phyloP scores from a whole-genome alignment of 495 filamentous ascomycete genomes.

The Emericellopsis terricola region DNA sequence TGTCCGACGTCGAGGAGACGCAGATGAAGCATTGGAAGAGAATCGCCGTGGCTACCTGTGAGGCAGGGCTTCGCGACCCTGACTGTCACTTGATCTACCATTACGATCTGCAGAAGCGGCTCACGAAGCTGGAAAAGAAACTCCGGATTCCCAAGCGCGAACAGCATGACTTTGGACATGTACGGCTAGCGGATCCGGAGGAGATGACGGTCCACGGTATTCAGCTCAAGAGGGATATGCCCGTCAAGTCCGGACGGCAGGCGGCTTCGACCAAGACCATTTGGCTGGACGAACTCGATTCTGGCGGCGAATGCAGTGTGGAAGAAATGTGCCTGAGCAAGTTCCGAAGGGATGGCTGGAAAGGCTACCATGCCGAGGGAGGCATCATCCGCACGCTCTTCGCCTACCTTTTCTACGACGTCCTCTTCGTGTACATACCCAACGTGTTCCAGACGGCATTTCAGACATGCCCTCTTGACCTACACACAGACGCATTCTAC shows the following conservation, averaged over 20 bases:
- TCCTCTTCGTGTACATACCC: slow-evolving; percentile 83
- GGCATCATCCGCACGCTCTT: slow-evolving; percentile 84
- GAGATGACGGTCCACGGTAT: slow-evolving; percentile 62
- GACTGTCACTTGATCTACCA: slow-evolving; percentile 84
- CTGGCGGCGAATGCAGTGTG: slow-evolving; percentile 52
- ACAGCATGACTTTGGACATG: slow-evolving; percentile 87
- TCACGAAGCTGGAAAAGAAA: slow-evolving; percentile 71
- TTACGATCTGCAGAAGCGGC: slow-evolving; percentile 84
- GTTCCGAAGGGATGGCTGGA: slow-evolving; percentile 75
- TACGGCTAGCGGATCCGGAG: slow-evolving; percentile 51
- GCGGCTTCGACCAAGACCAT: slow-evolving; percentile 54
- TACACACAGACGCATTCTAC: slow-evolving; percentile 90
- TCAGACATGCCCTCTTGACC: slow-evolving; percentile 83
- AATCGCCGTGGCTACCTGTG: slow-evolving; percentile 66
- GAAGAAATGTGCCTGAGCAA: slow-evolving; percentile 84
- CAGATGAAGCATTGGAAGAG: slow-evolving; percentile 75
- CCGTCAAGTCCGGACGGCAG: slow-evolving; percentile 15
- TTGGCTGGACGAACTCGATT: slow-evolving; percentile 64
- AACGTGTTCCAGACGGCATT: slow-evolving; percentile 94
- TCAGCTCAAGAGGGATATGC: slow-evolving; percentile 43
- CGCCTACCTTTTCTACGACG: slow-evolving; percentile 80
- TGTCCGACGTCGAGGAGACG: slow-evolving; percentile 13
- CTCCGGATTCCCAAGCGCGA: slow-evolving; percentile 70
- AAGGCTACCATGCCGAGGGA: slow-evolving; percentile 85
- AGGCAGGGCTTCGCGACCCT: slow-evolving; percentile 68